These are phyloP conservation scores for Isabelozyma gotoi DNA, from an alignment of 805 yeast species.

Conservation along the genomic window DNA sequence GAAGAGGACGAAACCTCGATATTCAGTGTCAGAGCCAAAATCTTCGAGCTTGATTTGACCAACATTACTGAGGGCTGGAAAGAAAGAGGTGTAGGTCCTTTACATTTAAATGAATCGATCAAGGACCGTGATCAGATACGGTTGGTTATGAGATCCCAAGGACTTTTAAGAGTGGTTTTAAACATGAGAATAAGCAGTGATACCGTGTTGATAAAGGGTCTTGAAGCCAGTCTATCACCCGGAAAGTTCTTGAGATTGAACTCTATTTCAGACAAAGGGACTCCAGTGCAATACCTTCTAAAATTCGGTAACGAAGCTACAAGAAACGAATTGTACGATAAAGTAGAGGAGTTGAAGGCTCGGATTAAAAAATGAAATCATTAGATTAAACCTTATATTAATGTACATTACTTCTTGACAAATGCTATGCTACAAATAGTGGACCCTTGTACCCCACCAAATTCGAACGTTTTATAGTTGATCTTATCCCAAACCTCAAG, in stretches of 20 bases:
- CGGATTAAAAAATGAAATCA: constrained; percentile 5
- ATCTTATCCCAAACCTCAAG: constrained; percentile 65
- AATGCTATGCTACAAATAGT: constrained; percentile 89
- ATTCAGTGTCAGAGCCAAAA: constrained; percentile 70
- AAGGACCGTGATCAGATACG: constrained; percentile 50
- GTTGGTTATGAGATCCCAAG: constrained; percentile 88
- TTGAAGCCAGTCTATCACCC: constrained; percentile 80
- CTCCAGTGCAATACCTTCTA: constrained; percentile 81
- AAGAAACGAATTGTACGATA: constrained; percentile 57
- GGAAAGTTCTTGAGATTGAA: constrained; percentile 81
- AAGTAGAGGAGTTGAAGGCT: constrained; percentile 37
- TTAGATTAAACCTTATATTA: background rate
- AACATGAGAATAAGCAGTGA: constrained; percentile 67
- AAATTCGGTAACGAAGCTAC: constrained; percentile 64
- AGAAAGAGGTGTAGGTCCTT: constrained; percentile 86
- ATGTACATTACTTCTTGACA: constrained; percentile 26
- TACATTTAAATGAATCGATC: constrained; percentile 68
- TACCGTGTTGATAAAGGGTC: constrained; percentile 70
- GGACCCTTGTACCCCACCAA: constrained; percentile 88
- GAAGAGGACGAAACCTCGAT: constrained; percentile 81
- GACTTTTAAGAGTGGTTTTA: constrained; percentile 76
- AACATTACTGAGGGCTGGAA: constrained; percentile 83
- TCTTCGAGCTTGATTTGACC: constrained; percentile 71
- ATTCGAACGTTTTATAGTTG: constrained; percentile 77
- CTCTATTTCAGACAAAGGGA: constrained; percentile 53